Percentiles rank a stretch among this genome's conserved stretches.
Conservation (phyloP, 2,329 filamentous ascomycete genomes). For the Trichoderma koningiopsis region DNA sequence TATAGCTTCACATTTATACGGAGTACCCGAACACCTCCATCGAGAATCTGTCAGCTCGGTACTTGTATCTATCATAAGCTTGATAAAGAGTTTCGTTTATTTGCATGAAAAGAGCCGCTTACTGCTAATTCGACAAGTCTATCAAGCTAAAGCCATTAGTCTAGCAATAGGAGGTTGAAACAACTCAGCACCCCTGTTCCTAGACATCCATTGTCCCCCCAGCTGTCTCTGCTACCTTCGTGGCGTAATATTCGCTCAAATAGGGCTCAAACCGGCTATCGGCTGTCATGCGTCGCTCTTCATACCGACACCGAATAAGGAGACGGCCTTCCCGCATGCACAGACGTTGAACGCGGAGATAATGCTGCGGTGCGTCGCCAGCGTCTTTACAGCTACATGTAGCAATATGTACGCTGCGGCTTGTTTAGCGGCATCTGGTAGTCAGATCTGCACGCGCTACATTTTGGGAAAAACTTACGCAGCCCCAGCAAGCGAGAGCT, state of each 20-base stretch:
- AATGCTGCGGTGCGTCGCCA: conserved; percentile 51
- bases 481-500: conserved; percentile 53
- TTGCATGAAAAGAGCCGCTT: neutral
- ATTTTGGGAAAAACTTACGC: conserved; percentile 32
- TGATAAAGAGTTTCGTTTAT: neutral
- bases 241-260: conserved; percentile 43
- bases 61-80: neutral
- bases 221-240: conserved; percentile 28
- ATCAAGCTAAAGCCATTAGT: neutral
- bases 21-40: neutral
- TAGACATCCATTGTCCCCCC: conserved; percentile 31
- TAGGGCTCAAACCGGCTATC: conserved; percentile 48
- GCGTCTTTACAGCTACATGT: conserved; percentile 36
- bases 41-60: neutral
- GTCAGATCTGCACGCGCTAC: conserved; percentile 9
- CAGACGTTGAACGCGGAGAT: conserved; percentile 53
- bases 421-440: conserved; percentile 4
- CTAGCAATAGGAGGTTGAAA: conserved; percentile 7
- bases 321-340: conserved; percentile 45
- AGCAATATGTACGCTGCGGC: conserved; percentile 2
- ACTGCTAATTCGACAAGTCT: neutral
- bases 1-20: neutral
- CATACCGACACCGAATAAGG: conserved; percentile 41
- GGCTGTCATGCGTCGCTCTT: conserved; percentile 47
- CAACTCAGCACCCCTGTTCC: neutral